Conservation (phyloP, 1,284 basidiomycete species). For the Hymenochaete sp. region DNA sequence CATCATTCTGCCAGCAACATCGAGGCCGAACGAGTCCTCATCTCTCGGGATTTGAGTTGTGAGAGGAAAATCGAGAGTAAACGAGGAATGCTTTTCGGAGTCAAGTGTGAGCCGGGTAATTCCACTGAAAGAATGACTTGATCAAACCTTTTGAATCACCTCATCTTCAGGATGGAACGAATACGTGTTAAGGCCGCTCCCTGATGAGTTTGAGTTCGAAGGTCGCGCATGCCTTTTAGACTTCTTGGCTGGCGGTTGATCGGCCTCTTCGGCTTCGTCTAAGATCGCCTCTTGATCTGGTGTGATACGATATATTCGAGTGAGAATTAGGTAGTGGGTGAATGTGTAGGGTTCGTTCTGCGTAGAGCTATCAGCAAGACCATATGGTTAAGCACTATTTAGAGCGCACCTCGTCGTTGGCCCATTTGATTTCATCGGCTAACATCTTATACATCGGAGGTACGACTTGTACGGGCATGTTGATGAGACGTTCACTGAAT, state of each 20-base stretch:
- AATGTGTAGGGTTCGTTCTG: slow-evolving; percentile 66
- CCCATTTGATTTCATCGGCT: slow-evolving; percentile 66
- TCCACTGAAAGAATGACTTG: slow-evolving; percentile 20
- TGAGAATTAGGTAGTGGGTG: slow-evolving; percentile 64
- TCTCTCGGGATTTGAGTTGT: slow-evolving; percentile 55
- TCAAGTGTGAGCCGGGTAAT: neutral
- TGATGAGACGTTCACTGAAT: slow-evolving; percentile 79
- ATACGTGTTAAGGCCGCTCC: slow-evolving; percentile 30
- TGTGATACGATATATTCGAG: slow-evolving; percentile 63
- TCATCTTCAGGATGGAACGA: slow-evolving; percentile 86
- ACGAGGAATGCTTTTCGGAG: slow-evolving; percentile 45
- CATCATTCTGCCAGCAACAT: slow-evolving; percentile 70
- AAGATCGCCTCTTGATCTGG: slow-evolving; percentile 49
- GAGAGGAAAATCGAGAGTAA: slow-evolving; percentile 60
- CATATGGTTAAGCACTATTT: neutral
- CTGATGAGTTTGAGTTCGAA: slow-evolving; percentile 19
- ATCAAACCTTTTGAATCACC: slow-evolving; percentile 59
- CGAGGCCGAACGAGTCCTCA: slow-evolving; percentile 72
- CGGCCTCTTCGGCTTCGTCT: slow-evolving; percentile 23
- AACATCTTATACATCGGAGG: slow-evolving; percentile 89
- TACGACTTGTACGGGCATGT: slow-evolving; percentile 87
- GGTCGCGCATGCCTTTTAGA: slow-evolving; percentile 40
- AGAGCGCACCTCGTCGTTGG: slow-evolving; percentile 47
- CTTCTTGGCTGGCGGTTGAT: slow-evolving; percentile 31
- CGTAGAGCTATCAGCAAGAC: neutral